A percentile compares a stretch with the other conserved stretches of the same genome.
Conservation (phyloP, 495 filamentous ascomycete species). For the Penicillium lividum region DNA sequence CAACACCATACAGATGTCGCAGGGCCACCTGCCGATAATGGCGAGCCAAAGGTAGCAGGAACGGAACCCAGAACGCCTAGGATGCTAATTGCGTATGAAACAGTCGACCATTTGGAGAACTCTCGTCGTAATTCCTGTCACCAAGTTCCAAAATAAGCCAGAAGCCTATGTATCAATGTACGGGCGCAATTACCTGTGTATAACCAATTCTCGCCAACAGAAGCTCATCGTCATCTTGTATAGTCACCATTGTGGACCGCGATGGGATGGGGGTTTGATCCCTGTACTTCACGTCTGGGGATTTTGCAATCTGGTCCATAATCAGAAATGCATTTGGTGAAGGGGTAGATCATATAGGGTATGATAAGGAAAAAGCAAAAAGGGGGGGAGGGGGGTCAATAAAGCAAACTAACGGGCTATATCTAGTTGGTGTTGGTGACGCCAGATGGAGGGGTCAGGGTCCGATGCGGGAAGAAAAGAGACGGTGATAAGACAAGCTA, state of each 20-base stretch:
- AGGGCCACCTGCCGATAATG: slow-evolving; percentile 65
- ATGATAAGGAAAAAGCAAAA: slow-evolving; percentile 7
- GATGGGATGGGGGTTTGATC: background rate
- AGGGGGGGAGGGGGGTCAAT: background rate
- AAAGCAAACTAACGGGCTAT: slow-evolving; percentile 13
- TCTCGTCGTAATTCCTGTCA: slow-evolving; percentile 60
- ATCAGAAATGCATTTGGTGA: background rate
- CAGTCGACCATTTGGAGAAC: slow-evolving; percentile 73
- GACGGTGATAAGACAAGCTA: slow-evolving; percentile 22
- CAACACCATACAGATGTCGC: slow-evolving; percentile 73
- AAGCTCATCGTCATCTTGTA: slow-evolving; percentile 65
- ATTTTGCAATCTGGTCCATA: slow-evolving; percentile 20
- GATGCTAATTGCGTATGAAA: slow-evolving; percentile 75
- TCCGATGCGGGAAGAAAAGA: slow-evolving; percentile 19
- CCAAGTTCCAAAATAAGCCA: background rate
- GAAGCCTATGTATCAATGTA: background rate
- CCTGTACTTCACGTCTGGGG: slow-evolving; percentile 12
- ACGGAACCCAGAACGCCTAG: slow-evolving; percentile 69
- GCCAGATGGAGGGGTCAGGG: slow-evolving; percentile 22
- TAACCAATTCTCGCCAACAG: slow-evolving; percentile 68
- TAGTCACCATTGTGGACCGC: slow-evolving; percentile 40
- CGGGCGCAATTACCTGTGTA: slow-evolving; percentile 54
- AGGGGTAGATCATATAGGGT: background rate
- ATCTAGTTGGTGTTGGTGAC: slow-evolving; percentile 19
- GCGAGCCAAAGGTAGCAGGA: slow-evolving; percentile 65